A percentile compares a stretch with the other conserved stretches of the same genome.
Conservation (phyloP, 192 early-diverging fungal species). For the Tieghemiomyces parasiticus region DNA sequence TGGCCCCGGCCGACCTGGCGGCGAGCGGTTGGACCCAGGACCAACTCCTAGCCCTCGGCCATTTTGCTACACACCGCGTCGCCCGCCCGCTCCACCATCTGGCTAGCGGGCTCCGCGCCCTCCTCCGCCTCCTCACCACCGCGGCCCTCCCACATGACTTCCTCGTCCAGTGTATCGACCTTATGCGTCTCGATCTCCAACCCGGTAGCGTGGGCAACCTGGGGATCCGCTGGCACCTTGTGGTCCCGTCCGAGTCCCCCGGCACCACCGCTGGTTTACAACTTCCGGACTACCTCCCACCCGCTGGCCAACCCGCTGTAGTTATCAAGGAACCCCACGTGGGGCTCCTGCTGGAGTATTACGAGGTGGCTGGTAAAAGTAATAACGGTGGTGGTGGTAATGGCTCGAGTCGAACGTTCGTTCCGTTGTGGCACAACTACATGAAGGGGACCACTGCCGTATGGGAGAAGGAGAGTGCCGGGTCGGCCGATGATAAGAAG, state of each 20-base stretch:
- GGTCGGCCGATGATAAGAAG: background rate
- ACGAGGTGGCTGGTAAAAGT: background rate
- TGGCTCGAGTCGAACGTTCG: background rate
- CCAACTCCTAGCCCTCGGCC: too few relatives aligned
- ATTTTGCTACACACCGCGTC: too few relatives aligned
- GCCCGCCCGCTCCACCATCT: too few relatives aligned
- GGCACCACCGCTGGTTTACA: too few relatives aligned
- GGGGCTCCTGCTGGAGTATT: constrained; percentile 1
- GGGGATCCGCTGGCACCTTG: background rate
- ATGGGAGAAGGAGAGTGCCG: constrained; percentile 6
- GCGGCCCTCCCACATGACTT: background rate
- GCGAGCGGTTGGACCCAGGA: too few relatives aligned
- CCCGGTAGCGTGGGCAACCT: background rate
- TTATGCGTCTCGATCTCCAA: background rate
- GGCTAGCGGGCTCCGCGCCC: too few relatives aligned
- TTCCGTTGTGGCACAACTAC: constrained; percentile 7
- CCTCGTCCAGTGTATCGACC: background rate
- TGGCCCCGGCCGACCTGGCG: too few relatives aligned
- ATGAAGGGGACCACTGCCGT: background rate
- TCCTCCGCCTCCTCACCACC: background rate
- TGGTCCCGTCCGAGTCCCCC: too few relatives aligned
- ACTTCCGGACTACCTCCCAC: background rate
- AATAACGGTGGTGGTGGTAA: background rate
- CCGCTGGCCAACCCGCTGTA: background rate
- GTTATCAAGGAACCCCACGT: background rate